Evolutionary conservation across 129 eudicot genomes (phyloP).

Genomic region (Dittrichia graveolens): DNA sequence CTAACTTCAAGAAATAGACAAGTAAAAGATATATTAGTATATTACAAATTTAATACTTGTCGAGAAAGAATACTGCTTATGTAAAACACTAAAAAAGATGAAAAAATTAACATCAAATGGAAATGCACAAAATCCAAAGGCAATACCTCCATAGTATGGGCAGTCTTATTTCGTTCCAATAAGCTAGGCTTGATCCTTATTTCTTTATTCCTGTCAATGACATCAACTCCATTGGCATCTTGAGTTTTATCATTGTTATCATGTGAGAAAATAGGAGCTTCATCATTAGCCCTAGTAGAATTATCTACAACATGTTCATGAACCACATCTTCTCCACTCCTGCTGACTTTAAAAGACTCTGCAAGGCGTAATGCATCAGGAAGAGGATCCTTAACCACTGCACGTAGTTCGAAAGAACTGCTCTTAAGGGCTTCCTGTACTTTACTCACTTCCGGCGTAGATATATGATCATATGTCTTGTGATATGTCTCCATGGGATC

Average conservation of each 20-base stretch:
- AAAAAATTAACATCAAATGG: background rate
- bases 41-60: background rate
- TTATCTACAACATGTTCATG: constrained; percentile 34
- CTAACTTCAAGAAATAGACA: background rate
- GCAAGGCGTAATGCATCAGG: constrained; percentile 66
- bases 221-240: constrained; percentile 37
- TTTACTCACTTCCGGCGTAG: constrained; percentile 53
- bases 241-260: constrained; percentile 38
- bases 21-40: constrained; percentile 2
- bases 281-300: constrained; percentile 28
- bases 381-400: constrained; percentile 76
- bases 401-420: constrained; percentile 59
- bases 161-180: constrained; percentile 65
- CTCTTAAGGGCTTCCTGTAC: constrained; percentile 53
- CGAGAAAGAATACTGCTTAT: background rate
- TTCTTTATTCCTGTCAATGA: constrained; percentile 19
- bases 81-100: constrained; percentile 8
- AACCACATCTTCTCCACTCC: constrained; percentile 23
- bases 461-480: constrained; percentile 26
- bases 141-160: constrained; percentile 56
- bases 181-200: constrained; percentile 43
- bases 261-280: constrained; percentile 37
- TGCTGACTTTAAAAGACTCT: constrained; percentile 35
- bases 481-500: constrained; percentile 44
- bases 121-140: constrained; percentile 15